Evolutionary conservation across 2,329 filamentous ascomycete genomes (phyloP).

Genomic region (Diaporthe ilicicola): DNA sequence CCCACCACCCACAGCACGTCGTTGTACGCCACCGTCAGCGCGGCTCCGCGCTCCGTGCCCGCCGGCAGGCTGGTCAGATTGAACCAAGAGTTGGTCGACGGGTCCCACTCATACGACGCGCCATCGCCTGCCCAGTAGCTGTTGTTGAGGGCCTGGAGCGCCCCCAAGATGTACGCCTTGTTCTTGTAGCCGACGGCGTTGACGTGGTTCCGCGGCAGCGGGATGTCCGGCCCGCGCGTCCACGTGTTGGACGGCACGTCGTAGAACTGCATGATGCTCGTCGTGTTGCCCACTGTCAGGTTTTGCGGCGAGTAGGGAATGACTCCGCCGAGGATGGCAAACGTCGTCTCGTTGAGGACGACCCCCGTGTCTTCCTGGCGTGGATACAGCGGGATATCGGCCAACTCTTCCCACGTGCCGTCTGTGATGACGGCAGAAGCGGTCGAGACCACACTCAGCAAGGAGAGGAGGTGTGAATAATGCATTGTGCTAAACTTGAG

Average conservation of each 20-base stretch:
- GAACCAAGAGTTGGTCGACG: slow-evolving; percentile 40
- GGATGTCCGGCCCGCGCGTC: slow-evolving; percentile 39
- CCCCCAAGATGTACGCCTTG: slow-evolving; percentile 51
- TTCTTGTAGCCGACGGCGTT: slow-evolving; percentile 47
- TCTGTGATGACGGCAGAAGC: neutral
- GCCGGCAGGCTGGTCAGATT: slow-evolving; percentile 40
- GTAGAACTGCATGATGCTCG: slow-evolving; percentile 43
- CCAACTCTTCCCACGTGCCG: slow-evolving; percentile 37
- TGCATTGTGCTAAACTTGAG: neutral
- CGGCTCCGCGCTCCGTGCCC: slow-evolving; percentile 42
- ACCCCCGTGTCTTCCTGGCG: slow-evolving; percentile 42
- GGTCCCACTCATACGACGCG: slow-evolving; percentile 44
- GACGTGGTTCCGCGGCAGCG: slow-evolving; percentile 45
- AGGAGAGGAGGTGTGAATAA: neutral
- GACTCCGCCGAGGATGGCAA: slow-evolving; percentile 42
- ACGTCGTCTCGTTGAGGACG: slow-evolving; percentile 35
- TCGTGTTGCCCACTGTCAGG: slow-evolving; percentile 35
- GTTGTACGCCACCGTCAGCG: slow-evolving; percentile 43
- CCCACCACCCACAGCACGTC: slow-evolving; percentile 48
- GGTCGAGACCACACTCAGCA: neutral
- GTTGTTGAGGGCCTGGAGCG: slow-evolving; percentile 39
- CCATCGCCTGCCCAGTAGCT: slow-evolving; percentile 40
- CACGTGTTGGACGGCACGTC: slow-evolving; percentile 42
- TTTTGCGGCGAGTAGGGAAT: slow-evolving; percentile 31
- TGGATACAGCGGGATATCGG: slow-evolving; percentile 37